These are phyloP conservation scores for Kingdonia uniflora DNA, from an alignment of 164 flowering plant species.

Conservation along the genomic window DNA sequence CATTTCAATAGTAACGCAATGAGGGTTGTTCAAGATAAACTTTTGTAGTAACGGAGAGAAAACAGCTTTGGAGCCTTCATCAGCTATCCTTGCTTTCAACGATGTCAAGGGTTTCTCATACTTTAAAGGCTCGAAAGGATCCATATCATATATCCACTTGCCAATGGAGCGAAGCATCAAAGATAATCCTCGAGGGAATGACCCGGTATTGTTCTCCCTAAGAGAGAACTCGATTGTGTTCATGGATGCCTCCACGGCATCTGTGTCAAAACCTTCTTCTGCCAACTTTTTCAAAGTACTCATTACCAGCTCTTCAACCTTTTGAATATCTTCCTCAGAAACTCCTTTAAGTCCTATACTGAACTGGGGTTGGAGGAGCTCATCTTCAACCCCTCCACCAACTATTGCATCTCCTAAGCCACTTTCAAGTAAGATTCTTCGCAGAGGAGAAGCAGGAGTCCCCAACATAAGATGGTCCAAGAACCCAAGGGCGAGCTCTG, in stretches of 20 bases:
- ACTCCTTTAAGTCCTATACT: constrained; percentile 91
- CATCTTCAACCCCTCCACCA: constrained; percentile 94
- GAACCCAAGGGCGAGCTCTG: constrained; percentile 89
- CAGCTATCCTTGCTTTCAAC: constrained; percentile 72
- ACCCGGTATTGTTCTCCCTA: constrained; percentile 95
- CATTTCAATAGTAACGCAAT: constrained; percentile 88
- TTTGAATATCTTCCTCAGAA: constrained; percentile 63
- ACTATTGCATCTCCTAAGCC: constrained; percentile 92
- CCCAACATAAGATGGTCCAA: constrained; percentile 94
- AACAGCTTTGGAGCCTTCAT: constrained; percentile 87
- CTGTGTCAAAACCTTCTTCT: constrained; percentile 81
- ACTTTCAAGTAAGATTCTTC: constrained; percentile 84
- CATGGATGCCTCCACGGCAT: constrained; percentile 96
- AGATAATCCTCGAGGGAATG: constrained; percentile 95
- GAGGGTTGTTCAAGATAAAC: constrained; percentile 81
- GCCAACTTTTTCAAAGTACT: constrained; percentile 53
- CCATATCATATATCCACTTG: constrained; percentile 96
- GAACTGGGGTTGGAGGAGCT: constrained; percentile 93
- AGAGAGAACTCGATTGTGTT: constrained; percentile 97
- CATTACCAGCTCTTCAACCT: constrained; percentile 80
- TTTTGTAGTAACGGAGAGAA: constrained; percentile 86
- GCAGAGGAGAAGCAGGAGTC: constrained; percentile 94
- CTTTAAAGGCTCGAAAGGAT: constrained; percentile 92
- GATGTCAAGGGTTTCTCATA: constrained; percentile 73
- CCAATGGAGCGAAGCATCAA: constrained; percentile 93